These are phyloP conservation scores for Rugosomyces carneus DNA, from an alignment of 1,284 basidiomycete genomes.

Conservation along the genomic window DNA sequence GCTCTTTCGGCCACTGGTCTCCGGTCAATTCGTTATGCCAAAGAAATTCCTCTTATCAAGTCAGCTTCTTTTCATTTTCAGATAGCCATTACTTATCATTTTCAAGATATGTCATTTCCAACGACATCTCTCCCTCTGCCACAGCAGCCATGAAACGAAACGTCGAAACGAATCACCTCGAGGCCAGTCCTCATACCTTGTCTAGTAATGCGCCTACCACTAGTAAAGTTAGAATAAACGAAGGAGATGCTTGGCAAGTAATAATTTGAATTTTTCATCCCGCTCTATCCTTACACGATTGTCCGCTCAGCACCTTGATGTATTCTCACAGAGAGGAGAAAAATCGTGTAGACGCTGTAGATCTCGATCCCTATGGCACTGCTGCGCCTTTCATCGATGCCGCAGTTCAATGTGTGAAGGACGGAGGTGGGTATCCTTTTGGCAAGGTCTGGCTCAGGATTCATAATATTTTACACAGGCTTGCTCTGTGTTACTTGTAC, in stretches of 20 bases:
- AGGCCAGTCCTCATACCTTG: constrained; percentile 18
- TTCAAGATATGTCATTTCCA: constrained; percentile 83
- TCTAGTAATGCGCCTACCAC: constrained; percentile 4
- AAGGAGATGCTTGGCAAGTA: constrained; percentile 88
- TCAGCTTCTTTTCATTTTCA: constrained; percentile 27
- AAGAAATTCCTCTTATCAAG: constrained; percentile 92
- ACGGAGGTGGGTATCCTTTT: constrained; percentile 58
- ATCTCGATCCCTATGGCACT: constrained; percentile 96
- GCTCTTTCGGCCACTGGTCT: constrained; percentile 94
- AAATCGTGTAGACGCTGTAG: constrained; percentile 86
- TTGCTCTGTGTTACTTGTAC: constrained; percentile 96
- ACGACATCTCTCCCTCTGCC: constrained; percentile 85
- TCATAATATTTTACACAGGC: constrained; percentile 39
- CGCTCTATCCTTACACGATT: neutral
- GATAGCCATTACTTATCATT: constrained; percentile 11
- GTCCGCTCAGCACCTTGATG: constrained; percentile 68
- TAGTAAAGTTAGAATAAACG: constrained; percentile 75
- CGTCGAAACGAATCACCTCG: constrained; percentile 83
- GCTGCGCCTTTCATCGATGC: constrained; percentile 96
- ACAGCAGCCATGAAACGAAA: constrained; percentile 87
- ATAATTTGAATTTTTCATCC: neutral
- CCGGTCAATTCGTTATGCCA: constrained; percentile 94
- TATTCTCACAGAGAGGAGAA: constrained; percentile 78
- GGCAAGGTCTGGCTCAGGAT: neutral
- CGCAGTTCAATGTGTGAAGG: constrained; percentile 88